phyloP scores from a whole-genome alignment of 2,329 filamentous ascomycete species.

The Monilinia laxa region DNA sequence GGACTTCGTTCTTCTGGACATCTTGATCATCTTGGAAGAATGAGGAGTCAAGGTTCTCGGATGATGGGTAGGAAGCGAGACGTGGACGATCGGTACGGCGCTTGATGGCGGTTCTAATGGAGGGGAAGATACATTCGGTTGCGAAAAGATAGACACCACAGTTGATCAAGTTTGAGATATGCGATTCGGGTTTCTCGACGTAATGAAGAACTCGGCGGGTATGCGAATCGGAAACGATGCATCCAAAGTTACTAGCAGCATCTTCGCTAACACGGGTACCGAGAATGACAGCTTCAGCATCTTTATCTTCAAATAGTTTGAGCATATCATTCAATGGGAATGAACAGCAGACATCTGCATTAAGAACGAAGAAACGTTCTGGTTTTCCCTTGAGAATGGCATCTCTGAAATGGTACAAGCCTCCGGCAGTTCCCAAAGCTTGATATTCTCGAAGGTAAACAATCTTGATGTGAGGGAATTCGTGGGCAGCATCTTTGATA shows the following conservation, averaged over 20 bases:
- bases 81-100: conserved; percentile 88
- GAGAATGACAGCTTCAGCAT: conserved; percentile 94
- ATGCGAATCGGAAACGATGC: conserved; percentile 92
- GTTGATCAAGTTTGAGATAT: conserved; percentile 98
- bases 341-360: conserved; percentile 97
- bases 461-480: conserved; percentile 85
- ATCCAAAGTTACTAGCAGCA: conserved; percentile 92
- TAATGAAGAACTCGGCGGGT: conserved; percentile 96
- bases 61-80: conserved; percentile 91
- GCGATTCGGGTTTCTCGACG: conserved; percentile 96
- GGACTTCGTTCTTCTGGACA: conserved; percentile 75
- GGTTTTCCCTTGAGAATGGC: conserved; percentile 94
- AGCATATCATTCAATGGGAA: conserved; percentile 97
- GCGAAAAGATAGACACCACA: conserved; percentile 98
- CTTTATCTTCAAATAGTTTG: conserved; percentile 87
- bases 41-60: conserved; percentile 81
- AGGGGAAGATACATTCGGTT: conserved; percentile 93
- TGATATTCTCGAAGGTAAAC: conserved; percentile 98
- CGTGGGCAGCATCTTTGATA: conserved; percentile 83
- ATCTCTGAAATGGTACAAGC: conserved; percentile 98
- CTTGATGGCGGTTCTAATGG: conserved; percentile 92
- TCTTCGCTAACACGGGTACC: conserved; percentile 90
- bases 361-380: conserved; percentile 94
- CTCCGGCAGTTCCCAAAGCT: conserved; percentile 90
- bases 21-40: conserved; percentile 70